Percentiles rank a stretch among this genome's conserved stretches.
These are phyloP conservation scores for Cryptosporidium viatorum DNA, from an alignment of 169 alveolate genomes.

Conservation along the genomic window DNA sequence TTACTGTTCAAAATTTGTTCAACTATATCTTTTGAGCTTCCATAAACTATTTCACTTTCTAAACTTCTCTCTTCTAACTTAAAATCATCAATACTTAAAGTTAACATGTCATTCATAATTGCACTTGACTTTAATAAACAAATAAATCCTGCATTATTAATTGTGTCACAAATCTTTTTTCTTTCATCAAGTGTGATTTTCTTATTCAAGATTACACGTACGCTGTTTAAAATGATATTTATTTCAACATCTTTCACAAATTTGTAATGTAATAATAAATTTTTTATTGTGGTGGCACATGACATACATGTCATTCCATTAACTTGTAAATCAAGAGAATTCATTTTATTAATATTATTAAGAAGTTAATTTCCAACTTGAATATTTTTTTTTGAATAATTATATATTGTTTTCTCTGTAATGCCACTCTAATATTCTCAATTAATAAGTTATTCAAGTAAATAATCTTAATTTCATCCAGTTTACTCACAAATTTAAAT, in stretches of 20 bases:
- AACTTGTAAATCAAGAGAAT: constrained; percentile 54
- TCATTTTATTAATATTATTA: background rate
- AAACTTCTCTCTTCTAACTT: constrained; percentile 23
- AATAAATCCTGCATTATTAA: constrained; percentile 59
- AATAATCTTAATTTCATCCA: background rate
- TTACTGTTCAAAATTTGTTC: constrained; percentile 5
- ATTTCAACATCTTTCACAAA: constrained; percentile 54
- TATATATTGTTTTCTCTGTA: background rate
- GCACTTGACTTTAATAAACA: constrained; percentile 29
- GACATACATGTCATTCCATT: constrained; percentile 74
- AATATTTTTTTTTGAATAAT: too few species aligned
- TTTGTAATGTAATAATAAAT: constrained; percentile 7
- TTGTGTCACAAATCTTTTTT: constrained; percentile 31
- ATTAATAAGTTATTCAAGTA: background rate
- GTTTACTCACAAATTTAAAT: background rate
- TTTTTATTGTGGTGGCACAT: constrained; percentile 45
- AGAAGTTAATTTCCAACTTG: background rate
- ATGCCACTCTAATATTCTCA: background rate
- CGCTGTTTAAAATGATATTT: constrained; percentile 47
- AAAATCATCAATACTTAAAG: constrained; percentile 33
- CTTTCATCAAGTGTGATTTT: constrained; percentile 15
- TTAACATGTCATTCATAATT: constrained; percentile 15
- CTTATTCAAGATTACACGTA: constrained; percentile 20
- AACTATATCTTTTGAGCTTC: constrained; percentile 28
- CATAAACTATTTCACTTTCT: constrained; percentile 48